Evolutionary conservation across 163 green algal genomes (phyloP), one percentile per base, ranked within the genome.

Genomic region (Trebouxia gelatinosa): DNA sequence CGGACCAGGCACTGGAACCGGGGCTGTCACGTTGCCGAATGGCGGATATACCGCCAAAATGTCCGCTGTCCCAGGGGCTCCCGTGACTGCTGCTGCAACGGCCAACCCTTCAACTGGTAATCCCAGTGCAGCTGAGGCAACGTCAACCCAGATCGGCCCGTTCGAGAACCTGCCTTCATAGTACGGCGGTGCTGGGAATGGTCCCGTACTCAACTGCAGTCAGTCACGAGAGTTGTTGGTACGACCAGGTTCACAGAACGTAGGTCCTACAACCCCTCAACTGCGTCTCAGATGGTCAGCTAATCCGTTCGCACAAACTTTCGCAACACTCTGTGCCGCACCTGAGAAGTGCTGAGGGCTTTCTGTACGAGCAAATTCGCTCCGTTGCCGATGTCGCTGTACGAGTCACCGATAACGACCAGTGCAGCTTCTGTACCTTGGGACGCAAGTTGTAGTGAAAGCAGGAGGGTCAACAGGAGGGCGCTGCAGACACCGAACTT

Each of bases 351-450:
- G 35, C 64, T 37, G 32, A 72, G 64, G 35, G 64, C 64, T 6
- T 19, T 23, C 3, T 50, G 64, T 23, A 72, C 64, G 5, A 17
- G 6, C 4, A 23, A 7, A 13, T 72, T 72, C 21, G 35, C 64
- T 17, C 64, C 64, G 3, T 54, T 9, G 26, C 35, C 64, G 6
- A n/a, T 31, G 26, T 72, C 64, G 35, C 64, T 72, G 23, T 72
- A 72, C 50, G 64, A 72, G 9, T 72, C 23, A 11, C 64, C 64
- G n/a, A 72, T 54, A 7, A 37, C 64, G 23, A 72, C n/a, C 26
- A 72, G 23, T 9, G 21, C 50, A 6, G 64, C 64, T 6, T 32
- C 21, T 0, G 21, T 23, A 5, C 64, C 64, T n/a, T n/a, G n/a
- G n/a, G n/a, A n/a, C n/a, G n/a, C n/a, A n/a, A n/a, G n/a, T n/a